These are phyloP conservation scores for Tilletia indica DNA, from an alignment of 1,284 basidiomycete species.

Conservation along the genomic window DNA sequence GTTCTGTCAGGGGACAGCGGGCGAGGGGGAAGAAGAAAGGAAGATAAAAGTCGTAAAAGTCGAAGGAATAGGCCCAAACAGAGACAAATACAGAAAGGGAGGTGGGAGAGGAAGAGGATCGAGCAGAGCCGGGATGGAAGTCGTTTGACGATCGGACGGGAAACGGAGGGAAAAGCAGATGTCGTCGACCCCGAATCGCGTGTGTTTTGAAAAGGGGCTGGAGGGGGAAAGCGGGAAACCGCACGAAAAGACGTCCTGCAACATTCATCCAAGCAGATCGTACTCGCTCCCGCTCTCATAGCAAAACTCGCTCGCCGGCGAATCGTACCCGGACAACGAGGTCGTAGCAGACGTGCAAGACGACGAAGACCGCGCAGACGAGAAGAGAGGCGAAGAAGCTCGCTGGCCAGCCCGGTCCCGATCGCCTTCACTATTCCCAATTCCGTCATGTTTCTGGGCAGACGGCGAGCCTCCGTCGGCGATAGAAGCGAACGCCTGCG, in stretches of 20 bases:
- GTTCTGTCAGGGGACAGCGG: too few species aligned
- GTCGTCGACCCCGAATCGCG: too few species aligned
- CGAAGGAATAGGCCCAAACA: constrained; percentile 12
- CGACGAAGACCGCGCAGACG: neutral
- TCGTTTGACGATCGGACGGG: too few species aligned
- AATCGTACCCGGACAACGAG: constrained; percentile 39
- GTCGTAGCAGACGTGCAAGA: neutral
- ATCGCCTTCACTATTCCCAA: neutral
- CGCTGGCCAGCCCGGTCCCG: neutral
- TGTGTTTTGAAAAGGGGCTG: too few species aligned
- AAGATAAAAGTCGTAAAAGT: neutral
- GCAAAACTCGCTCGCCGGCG: constrained; percentile 42
- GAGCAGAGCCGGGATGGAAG: neutral
- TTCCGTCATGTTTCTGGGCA: neutral
- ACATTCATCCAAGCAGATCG: constrained; percentile 31
- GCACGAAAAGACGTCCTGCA: too few species aligned
- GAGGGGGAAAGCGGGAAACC: too few species aligned
- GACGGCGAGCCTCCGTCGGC: neutral
- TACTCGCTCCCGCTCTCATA: constrained; percentile 54
- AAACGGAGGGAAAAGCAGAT: too few species aligned
- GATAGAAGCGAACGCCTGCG: too few species aligned
- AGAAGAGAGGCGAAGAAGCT: neutral
- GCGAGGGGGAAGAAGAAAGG: too few species aligned
- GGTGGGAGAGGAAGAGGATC: neutral
- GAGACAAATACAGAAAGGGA: neutral